Evolutionary conservation across 2,329 filamentous ascomycete genomes (phyloP).

Genomic region (Xylaria sp.): DNA sequence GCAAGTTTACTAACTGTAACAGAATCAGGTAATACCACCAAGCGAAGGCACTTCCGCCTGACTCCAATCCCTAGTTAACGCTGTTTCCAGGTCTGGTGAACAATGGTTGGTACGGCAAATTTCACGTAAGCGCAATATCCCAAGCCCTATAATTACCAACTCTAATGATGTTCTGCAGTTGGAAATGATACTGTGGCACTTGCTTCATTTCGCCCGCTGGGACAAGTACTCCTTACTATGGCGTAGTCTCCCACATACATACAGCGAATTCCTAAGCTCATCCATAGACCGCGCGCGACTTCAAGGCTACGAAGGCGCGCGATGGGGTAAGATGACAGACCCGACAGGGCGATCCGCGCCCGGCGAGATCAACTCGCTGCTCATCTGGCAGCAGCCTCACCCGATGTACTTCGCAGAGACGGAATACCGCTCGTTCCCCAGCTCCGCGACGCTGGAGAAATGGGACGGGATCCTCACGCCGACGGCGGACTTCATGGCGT

Average conservation of each 20-base stretch:
- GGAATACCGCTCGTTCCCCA: constrained; percentile 60
- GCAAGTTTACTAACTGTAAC: constrained; percentile 20
- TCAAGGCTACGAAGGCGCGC: constrained; percentile 57
- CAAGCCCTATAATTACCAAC: too few species aligned
- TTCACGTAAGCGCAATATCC: constrained; percentile 53
- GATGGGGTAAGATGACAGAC: constrained; percentile 66
- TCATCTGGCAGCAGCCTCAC: constrained; percentile 72
- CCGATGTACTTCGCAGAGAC: constrained; percentile 68
- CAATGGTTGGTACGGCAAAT: constrained; percentile 67
- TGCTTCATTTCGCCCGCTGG: constrained; percentile 62
- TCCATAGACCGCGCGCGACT: constrained; percentile 50
- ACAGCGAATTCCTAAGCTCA: constrained; percentile 57
- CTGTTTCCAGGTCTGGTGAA: constrained; percentile 57
- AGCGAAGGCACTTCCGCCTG: constrained; percentile 15
- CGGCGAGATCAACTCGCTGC: constrained; percentile 68
- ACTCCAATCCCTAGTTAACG: constrained; percentile 21
- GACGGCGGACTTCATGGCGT: constrained; percentile 68
- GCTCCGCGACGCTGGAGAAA: constrained; percentile 54
- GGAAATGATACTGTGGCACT: constrained; percentile 66
- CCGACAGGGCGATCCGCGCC: constrained; percentile 64
- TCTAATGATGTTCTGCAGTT: constrained; percentile 46
- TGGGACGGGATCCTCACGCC: constrained; percentile 64
- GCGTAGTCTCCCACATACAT: constrained; percentile 58
- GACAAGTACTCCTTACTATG: constrained; percentile 56
- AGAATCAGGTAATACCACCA: constrained; percentile 37